Evolutionary conservation across 345 rosid genomes (phyloP).

Genomic region (Ailanthus altissimus): DNA sequence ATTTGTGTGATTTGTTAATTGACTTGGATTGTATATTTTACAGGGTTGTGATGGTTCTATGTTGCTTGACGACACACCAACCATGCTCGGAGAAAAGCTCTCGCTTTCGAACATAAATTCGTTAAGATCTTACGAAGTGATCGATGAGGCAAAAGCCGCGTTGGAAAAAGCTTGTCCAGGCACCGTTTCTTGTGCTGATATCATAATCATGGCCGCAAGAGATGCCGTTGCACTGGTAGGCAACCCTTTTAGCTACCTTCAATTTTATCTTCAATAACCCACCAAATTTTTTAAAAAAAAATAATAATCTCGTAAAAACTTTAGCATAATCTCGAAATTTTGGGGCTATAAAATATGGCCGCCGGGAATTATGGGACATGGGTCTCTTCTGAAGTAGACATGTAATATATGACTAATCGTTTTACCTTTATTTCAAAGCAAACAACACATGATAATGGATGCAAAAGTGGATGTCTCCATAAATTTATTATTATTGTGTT

Average conservation of each 20-base stretch:
- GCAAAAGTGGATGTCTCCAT: background rate
- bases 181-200: conserved; percentile 85
- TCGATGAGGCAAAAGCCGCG: conserved; percentile 72
- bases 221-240: conserved; percentile 84
- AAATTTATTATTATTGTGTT: too few relatives aligned
- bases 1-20: too few relatives aligned
- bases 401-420: background rate
- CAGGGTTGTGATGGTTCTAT: conserved; percentile 91
- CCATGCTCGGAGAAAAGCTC: conserved; percentile 70
- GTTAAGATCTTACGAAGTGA: conserved; percentile 69
- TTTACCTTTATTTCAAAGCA: background rate
- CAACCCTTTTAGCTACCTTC: too few relatives aligned
- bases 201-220: conserved; percentile 84
- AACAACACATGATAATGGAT: background rate
- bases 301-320: too few relatives aligned
- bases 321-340: too few relatives aligned
- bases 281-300: too few relatives aligned
- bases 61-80: conserved; percentile 84
- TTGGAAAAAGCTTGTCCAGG: conserved; percentile 78
- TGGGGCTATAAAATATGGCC: background rate
- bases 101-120: conserved; percentile 86
- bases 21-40: background rate
- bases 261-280: too few relatives aligned
- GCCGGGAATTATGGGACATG: conserved; percentile 27
- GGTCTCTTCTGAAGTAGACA: background rate